Conservation (phyloP, 495 filamentous ascomycete genomes). For the Talaromyces wortmannii region DNA sequence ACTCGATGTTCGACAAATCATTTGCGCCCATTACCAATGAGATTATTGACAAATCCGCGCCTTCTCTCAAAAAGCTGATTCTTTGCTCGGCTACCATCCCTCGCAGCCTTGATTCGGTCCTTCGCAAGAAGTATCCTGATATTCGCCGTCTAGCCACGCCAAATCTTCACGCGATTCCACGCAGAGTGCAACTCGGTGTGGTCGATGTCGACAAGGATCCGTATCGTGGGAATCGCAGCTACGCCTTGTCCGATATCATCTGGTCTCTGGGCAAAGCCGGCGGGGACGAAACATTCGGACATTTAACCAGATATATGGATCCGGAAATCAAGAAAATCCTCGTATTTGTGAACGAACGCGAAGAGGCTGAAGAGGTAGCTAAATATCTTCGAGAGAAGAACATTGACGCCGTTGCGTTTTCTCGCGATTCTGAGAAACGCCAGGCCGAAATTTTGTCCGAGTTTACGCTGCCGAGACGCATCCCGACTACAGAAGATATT, state of each 20-base stretch:
- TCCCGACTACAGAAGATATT: constrained; percentile 35
- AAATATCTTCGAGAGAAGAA: constrained; percentile 75
- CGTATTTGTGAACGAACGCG: constrained; percentile 96
- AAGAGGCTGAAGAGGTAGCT: constrained; percentile 74
- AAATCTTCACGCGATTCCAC: constrained; percentile 90
- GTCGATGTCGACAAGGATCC: constrained; percentile 85
- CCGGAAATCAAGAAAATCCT: constrained; percentile 77
- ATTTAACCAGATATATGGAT: constrained; percentile 22
- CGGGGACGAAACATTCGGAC: constrained; percentile 30
- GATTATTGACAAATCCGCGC: constrained; percentile 68
- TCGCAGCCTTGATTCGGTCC: constrained; percentile 71
- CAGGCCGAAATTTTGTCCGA: constrained; percentile 66
- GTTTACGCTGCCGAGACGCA: constrained; percentile 59
- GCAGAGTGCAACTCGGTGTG: constrained; percentile 88
- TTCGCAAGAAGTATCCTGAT: constrained; percentile 74
- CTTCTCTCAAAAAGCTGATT: constrained; percentile 80
- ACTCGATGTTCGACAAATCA: constrained; percentile 88
- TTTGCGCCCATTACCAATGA: constrained; percentile 76
- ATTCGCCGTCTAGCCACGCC: constrained; percentile 83
- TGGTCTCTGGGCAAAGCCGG: constrained; percentile 85
- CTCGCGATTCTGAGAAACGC: constrained; percentile 69
- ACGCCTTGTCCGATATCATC: constrained; percentile 91
- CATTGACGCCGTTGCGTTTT: constrained; percentile 78
- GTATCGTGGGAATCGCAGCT: constrained; percentile 80
- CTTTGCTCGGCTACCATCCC: constrained; percentile 97